Conservation (phyloP, 176 grass and related monocot species). For the Saccharum officinarum region DNA sequence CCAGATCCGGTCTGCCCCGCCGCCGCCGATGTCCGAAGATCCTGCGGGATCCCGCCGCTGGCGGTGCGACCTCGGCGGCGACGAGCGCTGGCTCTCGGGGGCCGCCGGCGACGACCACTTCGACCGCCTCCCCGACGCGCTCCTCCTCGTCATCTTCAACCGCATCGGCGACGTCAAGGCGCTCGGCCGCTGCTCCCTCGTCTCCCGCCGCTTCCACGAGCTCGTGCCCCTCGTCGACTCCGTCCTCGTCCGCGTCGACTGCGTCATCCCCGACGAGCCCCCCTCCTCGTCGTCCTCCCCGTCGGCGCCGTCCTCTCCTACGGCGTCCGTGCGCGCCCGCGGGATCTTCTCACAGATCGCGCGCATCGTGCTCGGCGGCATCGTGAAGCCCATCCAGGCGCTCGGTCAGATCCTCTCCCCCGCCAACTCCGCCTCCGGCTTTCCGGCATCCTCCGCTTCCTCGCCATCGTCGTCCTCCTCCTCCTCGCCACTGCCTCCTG, state of each 20-base stretch:
- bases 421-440: slow-evolving; percentile 36
- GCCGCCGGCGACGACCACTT: slow-evolving; percentile 56
- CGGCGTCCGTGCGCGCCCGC: slow-evolving; percentile 48
- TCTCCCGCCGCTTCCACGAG: slow-evolving; percentile 79
- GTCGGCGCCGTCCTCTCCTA: slow-evolving; percentile 25
- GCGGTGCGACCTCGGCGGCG: slow-evolving; percentile 37
- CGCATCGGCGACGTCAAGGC: slow-evolving; percentile 88
- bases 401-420: slow-evolving; percentile 77
- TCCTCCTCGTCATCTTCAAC: slow-evolving; percentile 85
- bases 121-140: slow-evolving; percentile 78
- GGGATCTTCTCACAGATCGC: slow-evolving; percentile 69
- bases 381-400: slow-evolving; percentile 77
- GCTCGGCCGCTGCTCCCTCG: slow-evolving; percentile 76
- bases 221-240: slow-evolving; percentile 79
- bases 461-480: background rate
- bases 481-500: slow-evolving; percentile 5
- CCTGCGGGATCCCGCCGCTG: slow-evolving; percentile 41
- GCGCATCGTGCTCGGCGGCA: slow-evolving; percentile 68
- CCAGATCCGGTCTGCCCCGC: slow-evolving; percentile 43
- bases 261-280: slow-evolving; percentile 89
- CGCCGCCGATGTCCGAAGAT: slow-evolving; percentile 47
- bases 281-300: slow-evolving; percentile 31
- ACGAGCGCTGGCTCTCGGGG: slow-evolving; percentile 28
- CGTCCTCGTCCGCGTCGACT: slow-evolving; percentile 84
- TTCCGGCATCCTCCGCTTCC: slow-evolving; percentile 30